Evolutionary conservation across 345 rosid species (phyloP), one percentile per base, ranked within the genome.

Genomic region (Euphorbia pulcherrima): DNA sequence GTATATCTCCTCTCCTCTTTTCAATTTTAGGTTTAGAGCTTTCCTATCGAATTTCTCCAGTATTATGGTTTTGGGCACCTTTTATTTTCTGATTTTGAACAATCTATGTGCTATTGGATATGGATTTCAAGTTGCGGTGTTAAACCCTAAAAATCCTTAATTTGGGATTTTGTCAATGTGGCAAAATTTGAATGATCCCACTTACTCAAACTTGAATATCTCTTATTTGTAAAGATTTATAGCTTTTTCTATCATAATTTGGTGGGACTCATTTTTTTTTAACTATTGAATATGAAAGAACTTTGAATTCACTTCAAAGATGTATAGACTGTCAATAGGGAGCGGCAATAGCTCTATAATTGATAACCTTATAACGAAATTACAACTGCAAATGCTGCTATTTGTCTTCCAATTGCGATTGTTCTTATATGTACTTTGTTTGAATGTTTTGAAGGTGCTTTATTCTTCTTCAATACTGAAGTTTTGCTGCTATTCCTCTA

Each of bases 1-100:
- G 99, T 91, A 84, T 5, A 90, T 83, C 30, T 20, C 21, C n/a
- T 21, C 52, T 5, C 4, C 51, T 47, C 1, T 16, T 13, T 5
- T 16, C 52, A n/a, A 48, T 2, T 6, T 53, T 21, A 46, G 50
- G 21, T 44, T 44, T 44, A 44, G 20, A 33, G 6, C 33, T 58
- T 6, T 4, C 13, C 24, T 6, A 10, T 30, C 24, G 13, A 9
- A 41, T n/a, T n/a, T n/a, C 21, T 41, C 29, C 1, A 12, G 2
- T 20, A 28, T 62, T 62, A 62, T 8, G 53, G 53, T 44, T 62
- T 62, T 37, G 12, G 53, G 33, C 44, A 39, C 1, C 12, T 39
- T 37, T 37, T 37, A 37, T 37, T 37, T 37, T 5, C 44, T 50
- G 1, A n/a, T 6, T 3, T 18, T 50, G 54, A 50, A 53, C 13